Percentiles rank a stretch among this genome's conserved stretches.
These are phyloP conservation scores for Wickerhamia fluorescens DNA, from an alignment of 805 yeast genomes.

Conservation along the genomic window DNA sequence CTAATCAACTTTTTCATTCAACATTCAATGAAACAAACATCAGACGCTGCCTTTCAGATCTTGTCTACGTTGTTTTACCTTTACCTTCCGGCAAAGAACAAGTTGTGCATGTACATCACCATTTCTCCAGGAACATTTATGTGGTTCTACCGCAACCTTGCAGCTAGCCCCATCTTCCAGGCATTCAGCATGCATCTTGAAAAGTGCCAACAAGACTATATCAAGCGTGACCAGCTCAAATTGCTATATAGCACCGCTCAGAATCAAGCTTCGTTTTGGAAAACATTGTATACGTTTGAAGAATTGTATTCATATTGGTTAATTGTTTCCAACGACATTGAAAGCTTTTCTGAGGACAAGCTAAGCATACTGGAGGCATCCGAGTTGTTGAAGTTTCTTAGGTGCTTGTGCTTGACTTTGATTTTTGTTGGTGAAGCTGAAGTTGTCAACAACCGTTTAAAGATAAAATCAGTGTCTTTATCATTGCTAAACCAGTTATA, in stretches of 20 bases:
- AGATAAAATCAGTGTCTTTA: constrained; percentile 32
- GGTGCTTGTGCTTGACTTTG: constrained; percentile 42
- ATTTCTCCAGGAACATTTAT: constrained; percentile 33
- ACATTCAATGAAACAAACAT: constrained; percentile 1
- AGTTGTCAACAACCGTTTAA: not conserved
- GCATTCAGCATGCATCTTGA: too few species aligned
- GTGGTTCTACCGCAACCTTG: constrained; percentile 23
- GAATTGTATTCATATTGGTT: constrained; percentile 64
- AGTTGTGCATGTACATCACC: constrained; percentile 34
- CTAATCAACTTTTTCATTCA: constrained; percentile 10
- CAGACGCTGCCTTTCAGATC: constrained; percentile 11
- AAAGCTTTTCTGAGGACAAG: constrained; percentile 40
- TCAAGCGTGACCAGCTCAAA: too few species aligned
- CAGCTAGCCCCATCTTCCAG: constrained; percentile 10
- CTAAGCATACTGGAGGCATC: constrained; percentile 32
- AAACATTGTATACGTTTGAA: constrained; percentile 41
- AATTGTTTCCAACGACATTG: constrained; percentile 59
- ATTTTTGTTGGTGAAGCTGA: constrained; percentile 32
- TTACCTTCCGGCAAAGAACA: constrained; percentile 30
- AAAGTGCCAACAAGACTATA: too few species aligned
- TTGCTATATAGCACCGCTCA: too few species aligned
- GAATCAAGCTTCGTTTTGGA: constrained; percentile 21
- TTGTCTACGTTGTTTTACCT: constrained; percentile 26
- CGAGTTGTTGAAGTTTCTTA: constrained; percentile 41
- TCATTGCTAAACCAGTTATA: constrained; percentile 58